Evolutionary conservation across 164 flowering plant species (phyloP).

Genomic region (Litsea cubeba): DNA sequence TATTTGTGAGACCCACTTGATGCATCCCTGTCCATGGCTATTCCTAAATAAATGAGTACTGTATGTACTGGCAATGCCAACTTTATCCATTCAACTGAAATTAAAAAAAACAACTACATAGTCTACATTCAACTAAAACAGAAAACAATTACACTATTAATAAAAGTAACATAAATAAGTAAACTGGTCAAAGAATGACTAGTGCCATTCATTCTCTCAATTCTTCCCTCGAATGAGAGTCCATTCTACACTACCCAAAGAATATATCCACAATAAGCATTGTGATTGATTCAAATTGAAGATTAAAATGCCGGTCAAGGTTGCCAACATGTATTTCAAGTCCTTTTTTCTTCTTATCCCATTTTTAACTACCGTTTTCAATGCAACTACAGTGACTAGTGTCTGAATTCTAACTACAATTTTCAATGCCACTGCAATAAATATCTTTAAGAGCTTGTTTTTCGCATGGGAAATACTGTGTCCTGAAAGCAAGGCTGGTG

Average conservation of each 20-base stretch:
- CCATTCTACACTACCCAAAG: background rate
- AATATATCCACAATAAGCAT: background rate
- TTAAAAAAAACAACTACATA: too few species aligned
- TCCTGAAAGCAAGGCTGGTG: background rate
- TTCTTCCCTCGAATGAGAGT: background rate
- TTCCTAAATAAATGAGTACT: background rate
- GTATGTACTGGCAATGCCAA: background rate
- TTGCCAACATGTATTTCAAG: too few species aligned
- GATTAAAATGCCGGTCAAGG: background rate
- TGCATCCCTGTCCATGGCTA: background rate
- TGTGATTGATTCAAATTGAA: background rate
- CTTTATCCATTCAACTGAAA: too few species aligned
- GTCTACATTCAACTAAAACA: too few species aligned
- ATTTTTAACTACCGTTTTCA: background rate
- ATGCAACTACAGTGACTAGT: background rate
- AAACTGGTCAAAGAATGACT: background rate
- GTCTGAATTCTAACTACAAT: background rate
- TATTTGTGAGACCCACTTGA: background rate
- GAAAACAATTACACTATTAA: too few species aligned
- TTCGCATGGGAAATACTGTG: background rate
- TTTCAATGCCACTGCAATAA: background rate
- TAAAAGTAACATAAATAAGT: background rate
- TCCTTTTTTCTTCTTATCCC: background rate
- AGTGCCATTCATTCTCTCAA: background rate
- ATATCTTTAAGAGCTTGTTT: background rate